Evolutionary conservation across 2,329 filamentous ascomycete genomes (phyloP).

Genomic region (Claviceps sp.): DNA sequence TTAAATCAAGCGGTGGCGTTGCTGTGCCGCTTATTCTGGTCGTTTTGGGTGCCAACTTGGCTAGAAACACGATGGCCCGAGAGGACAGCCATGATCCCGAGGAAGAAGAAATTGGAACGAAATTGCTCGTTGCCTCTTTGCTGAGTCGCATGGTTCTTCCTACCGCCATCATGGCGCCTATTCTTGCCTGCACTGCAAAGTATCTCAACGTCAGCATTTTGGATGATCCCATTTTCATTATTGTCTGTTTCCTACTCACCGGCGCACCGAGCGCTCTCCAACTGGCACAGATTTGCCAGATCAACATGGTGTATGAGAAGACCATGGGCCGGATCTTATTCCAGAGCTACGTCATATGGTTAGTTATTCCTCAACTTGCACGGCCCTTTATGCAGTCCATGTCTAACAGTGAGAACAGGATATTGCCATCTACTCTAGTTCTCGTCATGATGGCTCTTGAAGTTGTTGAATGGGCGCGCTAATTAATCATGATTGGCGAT

Average conservation of each 20-base stretch:
- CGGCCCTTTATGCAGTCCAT: not conserved
- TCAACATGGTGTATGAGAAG: constrained; percentile 90
- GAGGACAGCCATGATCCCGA: constrained; percentile 52
- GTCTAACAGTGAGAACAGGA: constrained; percentile 40
- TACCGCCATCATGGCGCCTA: constrained; percentile 80
- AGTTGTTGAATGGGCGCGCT: constrained; percentile 72
- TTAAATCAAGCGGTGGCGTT: constrained; percentile 74
- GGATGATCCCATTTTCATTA: constrained; percentile 94
- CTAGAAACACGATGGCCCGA: constrained; percentile 72
- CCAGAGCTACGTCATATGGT: constrained; percentile 82
- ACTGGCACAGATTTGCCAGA: constrained; percentile 94
- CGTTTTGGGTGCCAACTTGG: constrained; percentile 87
- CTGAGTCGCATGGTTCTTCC: constrained; percentile 86
- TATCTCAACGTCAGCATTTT: constrained; percentile 87
- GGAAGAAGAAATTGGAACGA: constrained; percentile 54
- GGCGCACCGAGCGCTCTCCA: constrained; percentile 89
- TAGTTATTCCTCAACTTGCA: constrained; percentile 23
- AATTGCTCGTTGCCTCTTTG: constrained; percentile 73
- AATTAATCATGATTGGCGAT: constrained; percentile 11
- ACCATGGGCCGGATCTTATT: constrained; percentile 90
- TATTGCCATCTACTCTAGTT: constrained; percentile 81
- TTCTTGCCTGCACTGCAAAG: constrained; percentile 78
- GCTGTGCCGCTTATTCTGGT: constrained; percentile 92
- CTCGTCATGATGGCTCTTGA: constrained; percentile 87
- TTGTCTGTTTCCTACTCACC: constrained; percentile 92